Base-by-base conservation (phyloP, 257 asterid genomes). In the Nemophila menziesii region DNA sequence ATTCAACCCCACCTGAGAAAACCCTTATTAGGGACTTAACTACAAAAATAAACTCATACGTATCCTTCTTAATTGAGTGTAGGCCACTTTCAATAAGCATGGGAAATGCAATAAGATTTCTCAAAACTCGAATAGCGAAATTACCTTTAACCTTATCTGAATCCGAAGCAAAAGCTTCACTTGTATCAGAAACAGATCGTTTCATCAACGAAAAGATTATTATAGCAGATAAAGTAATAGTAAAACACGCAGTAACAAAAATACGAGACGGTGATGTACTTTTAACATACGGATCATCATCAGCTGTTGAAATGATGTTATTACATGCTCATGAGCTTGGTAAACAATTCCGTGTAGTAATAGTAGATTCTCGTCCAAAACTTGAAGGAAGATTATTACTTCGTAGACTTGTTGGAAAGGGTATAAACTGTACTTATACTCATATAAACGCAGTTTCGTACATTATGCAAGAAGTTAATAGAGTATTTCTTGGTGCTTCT, bases 71-170 rank as follows among this genome's bases (percentile, higher is more conserved):
- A 63, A 77, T 74, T 22, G 86, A 72, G 52, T 86, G 96, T 67
- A 69, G 96, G 58, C 96, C 90, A 58, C 92, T 86, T 61, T 86
- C 96, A 13, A 68, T 82, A 46, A 82, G 86, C 72, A 86, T 82
- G 96, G 96, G 90, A 51, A 86, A 82, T 51, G 92, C 86, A 21
- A 86, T 82, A 52, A 74, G 79, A 58, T 82, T 78, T 64, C 81
- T 86, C 27, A 86, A 86, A 52, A 69, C 75, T 51, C 86, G 67
- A 54, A 79, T 81, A 48, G 55, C 79, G 19, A 75, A 72, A 55
- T 51, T 86, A 51, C 66, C 90, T 54, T 19, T 72, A 57, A 59
- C 71, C 62, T 56, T 82, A 56, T 74, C 93, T 8, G 94, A 86
- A 57, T 69, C 84, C 14, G 94, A 86, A 65, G 86, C 94, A 20